These are phyloP conservation scores for Amoebophrya sp. DNA, from an alignment of 169 alveolate genomes.

Conservation along the genomic window DNA sequence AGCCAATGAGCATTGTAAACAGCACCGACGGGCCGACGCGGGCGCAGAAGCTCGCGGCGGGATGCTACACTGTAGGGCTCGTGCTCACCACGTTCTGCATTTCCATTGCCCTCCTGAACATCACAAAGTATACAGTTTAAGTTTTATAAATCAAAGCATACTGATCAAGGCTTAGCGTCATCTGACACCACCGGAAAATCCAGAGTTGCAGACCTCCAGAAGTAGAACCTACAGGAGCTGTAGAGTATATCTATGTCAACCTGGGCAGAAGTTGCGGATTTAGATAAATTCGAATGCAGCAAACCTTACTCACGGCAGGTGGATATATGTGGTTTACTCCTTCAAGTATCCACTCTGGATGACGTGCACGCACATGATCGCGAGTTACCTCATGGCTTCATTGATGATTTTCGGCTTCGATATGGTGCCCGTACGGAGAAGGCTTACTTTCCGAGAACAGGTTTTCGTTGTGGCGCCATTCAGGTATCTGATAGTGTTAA, in stretches of 20 bases:
- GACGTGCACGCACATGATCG: not conserved
- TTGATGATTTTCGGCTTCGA: not conserved
- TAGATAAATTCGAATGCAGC: no score
- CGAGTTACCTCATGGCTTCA: not conserved
- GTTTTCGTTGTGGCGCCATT: conserved; percentile 9
- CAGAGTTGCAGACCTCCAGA: no score
- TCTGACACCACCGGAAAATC: no score
- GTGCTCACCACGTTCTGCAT: not conserved
- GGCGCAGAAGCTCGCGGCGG: not conserved
- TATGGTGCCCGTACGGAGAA: not conserved
- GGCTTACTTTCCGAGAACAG: not conserved
- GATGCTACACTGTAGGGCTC: not conserved
- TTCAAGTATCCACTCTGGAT: conserved; percentile 11
- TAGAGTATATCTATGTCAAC: no score
- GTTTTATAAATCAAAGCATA: no score
- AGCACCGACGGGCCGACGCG: no score
- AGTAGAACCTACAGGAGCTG: no score
- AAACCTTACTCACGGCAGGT: not conserved
- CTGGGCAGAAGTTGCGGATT: no score
- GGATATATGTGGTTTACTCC: not conserved
- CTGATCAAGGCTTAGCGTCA: no score
- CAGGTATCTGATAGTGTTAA: no score
- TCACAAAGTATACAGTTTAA: not conserved
- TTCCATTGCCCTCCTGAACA: not conserved
- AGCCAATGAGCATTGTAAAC: no score